A percentile compares a stretch with the other conserved stretches of the same genome.
These are phyloP conservation scores for Metschnikowia sp. DNA, from an alignment of 805 yeast species.

Conservation along the genomic window DNA sequence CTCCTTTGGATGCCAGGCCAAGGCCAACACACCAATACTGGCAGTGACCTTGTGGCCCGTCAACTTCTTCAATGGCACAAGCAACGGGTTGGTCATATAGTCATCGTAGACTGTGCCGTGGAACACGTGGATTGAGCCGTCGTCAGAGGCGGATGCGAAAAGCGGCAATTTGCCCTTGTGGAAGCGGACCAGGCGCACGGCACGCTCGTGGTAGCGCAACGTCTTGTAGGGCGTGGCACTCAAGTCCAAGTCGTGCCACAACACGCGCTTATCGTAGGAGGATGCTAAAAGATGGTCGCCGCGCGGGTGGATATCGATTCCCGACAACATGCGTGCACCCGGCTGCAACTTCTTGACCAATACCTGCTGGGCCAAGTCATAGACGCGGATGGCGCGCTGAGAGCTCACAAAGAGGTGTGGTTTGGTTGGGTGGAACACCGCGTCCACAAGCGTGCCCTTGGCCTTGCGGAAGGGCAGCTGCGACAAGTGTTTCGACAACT, in stretches of 20 bases:
- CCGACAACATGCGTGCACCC: constrained; percentile 92
- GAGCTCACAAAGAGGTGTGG: constrained; percentile 93
- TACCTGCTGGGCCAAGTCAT: constrained; percentile 84
- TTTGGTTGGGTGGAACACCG: constrained; percentile 93
- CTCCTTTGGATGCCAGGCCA: constrained; percentile 95
- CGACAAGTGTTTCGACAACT: constrained; percentile 87
- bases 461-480: constrained; percentile 94
- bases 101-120: constrained; percentile 97
- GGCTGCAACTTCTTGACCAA: constrained; percentile 83
- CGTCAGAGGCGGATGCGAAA: constrained; percentile 94
- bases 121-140: constrained; percentile 89
- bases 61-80: constrained; percentile 92
- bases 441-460: constrained; percentile 92
- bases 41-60: constrained; percentile 81
- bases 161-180: constrained; percentile 84
- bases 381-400: constrained; percentile 86
- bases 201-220: constrained; percentile 89
- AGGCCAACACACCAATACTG: constrained; percentile 82
- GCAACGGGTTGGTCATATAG: constrained; percentile 88
- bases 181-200: constrained; percentile 84
- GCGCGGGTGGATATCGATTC: constrained; percentile 90
- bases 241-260: constrained; percentile 96
- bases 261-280: constrained; percentile 89
- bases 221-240: constrained; percentile 91
- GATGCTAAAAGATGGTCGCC: constrained; percentile 94